Evolutionary conservation across 108 stramenopile genomes (phyloP).

Genomic region (Fistulifera solaris): DNA sequence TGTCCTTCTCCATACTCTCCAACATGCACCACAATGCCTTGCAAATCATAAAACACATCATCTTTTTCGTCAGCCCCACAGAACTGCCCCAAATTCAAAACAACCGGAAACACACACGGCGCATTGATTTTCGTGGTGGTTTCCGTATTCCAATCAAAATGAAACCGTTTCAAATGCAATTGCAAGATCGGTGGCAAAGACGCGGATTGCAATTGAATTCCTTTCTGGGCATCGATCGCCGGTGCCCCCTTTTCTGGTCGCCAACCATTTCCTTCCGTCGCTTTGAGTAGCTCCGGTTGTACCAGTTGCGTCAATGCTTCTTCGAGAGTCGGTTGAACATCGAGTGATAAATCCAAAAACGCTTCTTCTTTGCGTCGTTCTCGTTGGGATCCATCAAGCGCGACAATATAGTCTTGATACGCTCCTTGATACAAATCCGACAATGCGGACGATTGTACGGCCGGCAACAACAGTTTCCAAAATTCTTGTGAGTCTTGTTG

Average conservation of each 20-base stretch:
- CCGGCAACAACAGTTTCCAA: constrained; percentile 81
- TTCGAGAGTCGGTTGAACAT: constrained; percentile 31
- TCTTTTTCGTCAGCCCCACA: constrained; percentile 5
- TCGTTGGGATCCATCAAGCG: constrained; percentile 48
- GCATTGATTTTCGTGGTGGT: constrained; percentile 63
- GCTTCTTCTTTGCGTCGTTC: constrained; percentile 54
- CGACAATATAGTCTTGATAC: constrained; percentile 65
- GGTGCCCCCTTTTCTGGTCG: constrained; percentile 80
- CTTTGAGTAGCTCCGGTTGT: constrained; percentile 55
- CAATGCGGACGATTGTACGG: constrained; percentile 35
- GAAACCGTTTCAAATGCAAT: constrained; percentile 75
- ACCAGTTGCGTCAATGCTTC: constrained; percentile 46
- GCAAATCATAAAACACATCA: constrained; percentile 55
- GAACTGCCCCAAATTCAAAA: constrained; percentile 25
- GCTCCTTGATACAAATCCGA: constrained; percentile 60
- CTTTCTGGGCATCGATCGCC: constrained; percentile 80
- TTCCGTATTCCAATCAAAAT: constrained; percentile 78
- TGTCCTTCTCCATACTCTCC: constrained; percentile 72
- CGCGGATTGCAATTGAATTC: constrained; percentile 36
- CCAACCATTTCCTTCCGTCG: constrained; percentile 81
- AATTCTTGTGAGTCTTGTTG: constrained; percentile 89
- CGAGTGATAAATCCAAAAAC: constrained; percentile 77
- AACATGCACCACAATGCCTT: constrained; percentile 70
- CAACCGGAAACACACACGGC: constrained; percentile 46
- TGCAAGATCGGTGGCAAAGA: constrained; percentile 72